Conservation (phyloP, 192 early-diverging fungal species). For the Endogone sp. region DNA sequence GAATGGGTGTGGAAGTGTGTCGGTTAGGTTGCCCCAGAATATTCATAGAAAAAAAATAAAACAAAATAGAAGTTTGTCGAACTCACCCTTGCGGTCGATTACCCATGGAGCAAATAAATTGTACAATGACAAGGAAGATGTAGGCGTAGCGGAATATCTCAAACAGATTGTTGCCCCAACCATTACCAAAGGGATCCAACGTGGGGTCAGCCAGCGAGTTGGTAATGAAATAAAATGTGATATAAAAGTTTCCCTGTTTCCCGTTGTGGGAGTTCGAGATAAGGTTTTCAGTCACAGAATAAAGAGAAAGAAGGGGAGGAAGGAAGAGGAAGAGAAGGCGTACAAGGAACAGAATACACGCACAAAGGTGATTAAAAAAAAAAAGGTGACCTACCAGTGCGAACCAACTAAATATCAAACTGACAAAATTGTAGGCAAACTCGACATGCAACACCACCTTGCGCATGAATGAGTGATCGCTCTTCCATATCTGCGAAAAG, state of each 20-base stretch:
- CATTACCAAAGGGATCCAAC: conserved; percentile 40
- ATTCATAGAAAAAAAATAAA: too few species aligned
- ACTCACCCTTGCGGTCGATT: conserved; percentile 34
- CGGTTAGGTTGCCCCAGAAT: too few species aligned
- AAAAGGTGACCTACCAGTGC: conserved; percentile 60
- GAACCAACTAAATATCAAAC: conserved; percentile 73
- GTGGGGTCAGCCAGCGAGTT: conserved; percentile 34
- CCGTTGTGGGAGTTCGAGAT: too few species aligned
- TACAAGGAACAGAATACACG: too few species aligned
- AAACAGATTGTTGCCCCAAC: conserved; percentile 43
- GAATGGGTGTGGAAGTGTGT: too few species aligned
- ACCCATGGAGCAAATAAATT: conserved; percentile 52
- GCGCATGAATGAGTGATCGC: conserved; percentile 36
- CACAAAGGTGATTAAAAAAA: too few species aligned
- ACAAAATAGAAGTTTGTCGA: too few species aligned
- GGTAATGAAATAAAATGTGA: conserved; percentile 55
- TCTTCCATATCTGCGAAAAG: conserved; percentile 51
- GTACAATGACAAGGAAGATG: conserved; percentile 40
- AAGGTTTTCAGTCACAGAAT: too few species aligned
- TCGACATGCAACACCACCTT: conserved; percentile 56
- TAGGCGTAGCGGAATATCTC: conserved; percentile 43
- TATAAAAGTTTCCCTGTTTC: conserved; percentile 60
- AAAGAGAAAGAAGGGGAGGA: too few species aligned
- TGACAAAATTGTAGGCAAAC: conserved; percentile 66
- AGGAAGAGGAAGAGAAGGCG: too few species aligned